Evolutionary conservation across 306 rosid species (phyloP), one percentile per base, ranked within the genome.

Genomic region (Canavalia gladiata): DNA sequence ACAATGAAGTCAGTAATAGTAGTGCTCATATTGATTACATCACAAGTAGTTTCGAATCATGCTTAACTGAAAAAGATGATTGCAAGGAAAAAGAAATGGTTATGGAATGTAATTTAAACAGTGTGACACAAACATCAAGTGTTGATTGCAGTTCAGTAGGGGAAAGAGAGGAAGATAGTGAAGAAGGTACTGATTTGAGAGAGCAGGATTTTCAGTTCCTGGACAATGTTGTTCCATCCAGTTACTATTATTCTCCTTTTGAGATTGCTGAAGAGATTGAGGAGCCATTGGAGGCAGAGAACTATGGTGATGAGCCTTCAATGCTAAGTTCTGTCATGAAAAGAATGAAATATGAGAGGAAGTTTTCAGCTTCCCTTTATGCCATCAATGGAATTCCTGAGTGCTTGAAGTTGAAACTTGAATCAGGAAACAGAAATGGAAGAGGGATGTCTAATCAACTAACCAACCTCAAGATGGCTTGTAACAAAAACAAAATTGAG

Each of bases 331-430:
- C 71, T 54, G 92, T 86, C 56, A 89, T 94, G 92, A 89, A 90
- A 74, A 92, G 95, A 81, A 89, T 90, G 98, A 92, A 92, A 82
- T 94, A 90, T 80, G 97, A 94, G 75, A 90, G 98, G 63, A 94
- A 91, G 43, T 84, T 89, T 62, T 91, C 97, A 10, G 95, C 97
- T 79, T 91, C 95, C 9, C 92, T 94, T 8, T 90, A 90, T 68
- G 97, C 98, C 69, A 90, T 91, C 79, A 90, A 93, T 78, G 97
- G 97, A 2, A 93, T 93, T 67, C 68, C 88, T 2, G 97, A 93
- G 74, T 91, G 97, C 88, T 86, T 93, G 64, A 91, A 85, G 86
- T 37, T 88, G 62, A 91, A 84, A 84, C 80, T 93, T 4, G 92
- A 70, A 57, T 74, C 87, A 18, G 86, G 81, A 54, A 86, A 75